A percentile compares a stretch with the other conserved stretches of the same genome.
phyloP scores from a whole-genome alignment of 345 rosid species.

The Nasturtium officinale region DNA sequence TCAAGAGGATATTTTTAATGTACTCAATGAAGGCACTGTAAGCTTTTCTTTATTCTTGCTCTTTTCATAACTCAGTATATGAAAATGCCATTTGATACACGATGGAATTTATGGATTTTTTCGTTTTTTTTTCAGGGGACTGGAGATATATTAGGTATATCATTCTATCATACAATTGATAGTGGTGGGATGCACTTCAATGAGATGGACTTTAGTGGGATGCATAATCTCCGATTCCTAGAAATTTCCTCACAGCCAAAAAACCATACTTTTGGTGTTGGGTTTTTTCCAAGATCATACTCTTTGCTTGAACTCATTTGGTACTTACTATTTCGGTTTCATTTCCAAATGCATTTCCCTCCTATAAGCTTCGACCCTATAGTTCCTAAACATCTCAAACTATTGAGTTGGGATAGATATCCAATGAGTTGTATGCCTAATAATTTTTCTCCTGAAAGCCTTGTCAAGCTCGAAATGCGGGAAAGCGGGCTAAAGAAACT shows the following conservation, averaged over 20 bases:
- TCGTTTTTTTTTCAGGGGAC: slow-evolving; percentile 35
- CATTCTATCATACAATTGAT: not conserved
- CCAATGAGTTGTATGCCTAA: slow-evolving; percentile 15
- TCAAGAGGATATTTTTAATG: slow-evolving; percentile 24
- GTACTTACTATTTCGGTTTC: too few relatives aligned
- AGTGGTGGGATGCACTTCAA: not conserved
- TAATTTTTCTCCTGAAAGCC: not conserved
- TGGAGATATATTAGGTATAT: slow-evolving; percentile 24
- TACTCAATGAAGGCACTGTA: slow-evolving; percentile 28
- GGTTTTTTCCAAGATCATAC: too few relatives aligned
- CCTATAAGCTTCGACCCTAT: too few relatives aligned
- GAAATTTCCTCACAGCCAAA: too few relatives aligned
- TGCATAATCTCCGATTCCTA: slow-evolving; percentile 30
- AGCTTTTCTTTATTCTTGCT: not conserved
- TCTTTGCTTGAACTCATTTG: too few relatives aligned
- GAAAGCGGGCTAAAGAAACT: not conserved
- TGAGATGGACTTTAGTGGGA: slow-evolving; percentile 1
- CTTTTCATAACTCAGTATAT: not conserved
- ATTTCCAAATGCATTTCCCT: too few relatives aligned
- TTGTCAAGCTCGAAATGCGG: slow-evolving; percentile 7
- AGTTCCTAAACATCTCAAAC: slow-evolving; percentile 10
- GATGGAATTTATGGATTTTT: not conserved
- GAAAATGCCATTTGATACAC: not conserved
- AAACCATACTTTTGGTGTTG: too few relatives aligned
- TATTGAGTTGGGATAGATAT: slow-evolving; percentile 3